phyloP scores from a whole-genome alignment of 805 yeast genomes.

The Nakazawaea wickerhamii region DNA sequence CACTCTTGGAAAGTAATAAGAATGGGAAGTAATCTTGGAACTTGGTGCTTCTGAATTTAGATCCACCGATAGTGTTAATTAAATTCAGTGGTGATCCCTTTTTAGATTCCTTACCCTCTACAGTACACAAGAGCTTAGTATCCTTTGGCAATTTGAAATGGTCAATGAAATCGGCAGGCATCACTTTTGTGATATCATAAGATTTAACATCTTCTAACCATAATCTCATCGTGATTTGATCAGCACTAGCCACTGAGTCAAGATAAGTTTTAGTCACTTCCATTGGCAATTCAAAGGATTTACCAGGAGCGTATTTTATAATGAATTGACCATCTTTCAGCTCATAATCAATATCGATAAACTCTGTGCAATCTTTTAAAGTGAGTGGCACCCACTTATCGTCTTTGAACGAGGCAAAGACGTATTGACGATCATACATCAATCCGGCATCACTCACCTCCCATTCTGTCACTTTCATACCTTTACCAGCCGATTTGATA shows the following conservation, averaged over 20 bases:
- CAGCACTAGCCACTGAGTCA: not conserved
- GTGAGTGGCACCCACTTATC: constrained; percentile 16
- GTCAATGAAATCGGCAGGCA: constrained; percentile 3
- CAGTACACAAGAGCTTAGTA: constrained; percentile 19
- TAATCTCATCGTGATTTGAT: not conserved
- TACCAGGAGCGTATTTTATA: not conserved
- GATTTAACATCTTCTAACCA: constrained; percentile 2
- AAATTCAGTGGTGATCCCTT: constrained; percentile 18
- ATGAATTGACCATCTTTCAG: constrained; percentile 12
- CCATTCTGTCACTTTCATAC: constrained; percentile 24
- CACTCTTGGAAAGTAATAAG: constrained; percentile 20
- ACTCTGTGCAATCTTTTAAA: constrained; percentile 15
- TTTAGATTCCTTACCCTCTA: constrained; percentile 21
- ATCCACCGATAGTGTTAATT: not conserved
- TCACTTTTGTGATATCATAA: not conserved
- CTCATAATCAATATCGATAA: constrained; percentile 15
- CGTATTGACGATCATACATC: constrained; percentile 24
- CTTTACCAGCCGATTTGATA: constrained; percentile 15
- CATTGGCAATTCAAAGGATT: constrained; percentile 7
- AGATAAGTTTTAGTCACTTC: not conserved
- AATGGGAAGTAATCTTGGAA: constrained; percentile 28
- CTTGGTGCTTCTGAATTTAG: constrained; percentile 16
- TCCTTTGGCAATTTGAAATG: not conserved
- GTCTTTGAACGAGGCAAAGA: constrained; percentile 4
- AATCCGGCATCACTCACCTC: constrained; percentile 22